Base-by-base conservation (phyloP, 2,329 filamentous ascomycete genomes). In the Phyllosticta citrichinensis region DNA sequence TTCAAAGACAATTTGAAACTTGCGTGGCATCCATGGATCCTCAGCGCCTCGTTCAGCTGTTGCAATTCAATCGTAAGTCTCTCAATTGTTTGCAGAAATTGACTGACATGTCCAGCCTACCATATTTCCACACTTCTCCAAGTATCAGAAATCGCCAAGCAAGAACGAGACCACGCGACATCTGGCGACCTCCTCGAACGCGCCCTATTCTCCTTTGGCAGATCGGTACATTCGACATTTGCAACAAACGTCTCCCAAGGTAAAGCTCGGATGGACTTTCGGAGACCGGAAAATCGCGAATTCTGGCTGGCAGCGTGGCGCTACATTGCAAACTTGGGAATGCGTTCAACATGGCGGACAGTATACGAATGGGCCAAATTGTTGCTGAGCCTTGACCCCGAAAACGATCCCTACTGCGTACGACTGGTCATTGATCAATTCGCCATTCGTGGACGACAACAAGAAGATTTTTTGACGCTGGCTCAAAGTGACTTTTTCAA, bases 81-180 rank as follows among this genome's bases (percentile, higher is more conserved):
- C 3, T 47, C 30, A 2, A 19, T 20, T 47, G 5, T 11, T 3
- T 47, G 19, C 9, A n/a, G 17, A 25, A 20, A n/a, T 50, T 14
- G 55, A n/a, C 27, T 60, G 52, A 24, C 30, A 60, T 52, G 73
- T 56, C 10, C 62, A 83, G 81, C 93, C 3, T 97, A 97, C 72
- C 92, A 97, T 71, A 87, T 97, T 66, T 94, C 91, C 1, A 92
- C 90, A 2, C 82, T 97, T n/a, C 85, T 97, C 22, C 92, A 97
- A 71, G 91, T 96, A 27, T 95, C 90, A 64, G 90, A 91, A 71
- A 88, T 97, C 56, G 91, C 91, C 12, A 93, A 94, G 71, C 89
- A 96, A 66, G 91, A 97, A 70, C 85, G 91, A 58, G 94, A 97
- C 70, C 87, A 91, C 71, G 85, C 92, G 0, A 83, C 94, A 3